Evolutionary conservation across 1,284 basidiomycete species (phyloP).

Genomic region (Thecaphora thlaspeos): DNA sequence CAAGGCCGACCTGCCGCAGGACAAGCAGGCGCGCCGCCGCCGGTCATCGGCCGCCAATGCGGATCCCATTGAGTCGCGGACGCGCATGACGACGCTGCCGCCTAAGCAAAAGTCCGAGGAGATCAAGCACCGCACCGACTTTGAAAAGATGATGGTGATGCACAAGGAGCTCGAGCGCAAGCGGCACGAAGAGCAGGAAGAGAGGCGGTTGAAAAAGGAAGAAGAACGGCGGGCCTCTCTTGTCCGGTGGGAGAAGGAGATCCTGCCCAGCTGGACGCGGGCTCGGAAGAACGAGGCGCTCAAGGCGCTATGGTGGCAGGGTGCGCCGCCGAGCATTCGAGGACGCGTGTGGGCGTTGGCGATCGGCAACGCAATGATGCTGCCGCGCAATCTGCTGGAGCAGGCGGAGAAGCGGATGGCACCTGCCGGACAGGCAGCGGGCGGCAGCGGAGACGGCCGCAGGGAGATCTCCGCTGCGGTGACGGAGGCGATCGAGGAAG

Average conservation of each 20-base stretch:
- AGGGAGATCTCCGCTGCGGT: conserved; percentile 53
- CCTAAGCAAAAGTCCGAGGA: conserved; percentile 81
- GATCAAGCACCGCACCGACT: conserved; percentile 77
- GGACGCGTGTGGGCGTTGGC: conserved; percentile 83
- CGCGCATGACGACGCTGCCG: conserved; percentile 75
- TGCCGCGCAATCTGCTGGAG: conserved; percentile 61
- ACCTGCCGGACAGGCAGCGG: not conserved
- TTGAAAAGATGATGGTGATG: conserved; percentile 84
- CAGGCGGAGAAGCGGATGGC: conserved; percentile 12
- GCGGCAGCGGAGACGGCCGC: not conserved
- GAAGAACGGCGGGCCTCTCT: conserved; percentile 67
- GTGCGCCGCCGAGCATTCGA: conserved; percentile 81
- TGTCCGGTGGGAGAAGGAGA: conserved; percentile 73
- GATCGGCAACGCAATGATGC: conserved; percentile 80
- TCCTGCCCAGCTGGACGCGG: conserved; percentile 78
- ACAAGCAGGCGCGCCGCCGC: conserved; percentile 16
- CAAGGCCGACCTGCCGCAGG: conserved; percentile 24
- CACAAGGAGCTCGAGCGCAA: conserved; percentile 39
- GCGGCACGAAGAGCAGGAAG: conserved; percentile 32
- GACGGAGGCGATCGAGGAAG: conserved; percentile 73
- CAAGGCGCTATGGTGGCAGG: conserved; percentile 84
- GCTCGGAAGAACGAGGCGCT: conserved; percentile 69
- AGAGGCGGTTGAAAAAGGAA: conserved; percentile 15
- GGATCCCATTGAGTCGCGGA: conserved; percentile 60
- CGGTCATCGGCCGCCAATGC: conserved; percentile 14